Base-by-base conservation (phyloP, 495 filamentous ascomycete genomes). In the Choiromyces venosus region DNA sequence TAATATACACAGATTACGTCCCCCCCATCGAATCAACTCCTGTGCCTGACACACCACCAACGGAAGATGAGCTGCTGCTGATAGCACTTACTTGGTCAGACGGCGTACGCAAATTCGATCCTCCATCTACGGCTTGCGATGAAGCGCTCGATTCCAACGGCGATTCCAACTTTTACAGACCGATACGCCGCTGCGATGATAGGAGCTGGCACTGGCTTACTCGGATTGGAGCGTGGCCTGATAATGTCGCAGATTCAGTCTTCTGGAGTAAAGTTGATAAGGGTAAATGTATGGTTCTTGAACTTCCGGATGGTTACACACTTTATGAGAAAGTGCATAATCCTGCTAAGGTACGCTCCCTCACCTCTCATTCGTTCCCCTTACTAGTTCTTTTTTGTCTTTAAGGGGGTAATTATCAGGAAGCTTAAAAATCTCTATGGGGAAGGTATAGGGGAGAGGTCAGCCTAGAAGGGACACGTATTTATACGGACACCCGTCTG, bases 401-500 rank as follows among this genome's bases (percentile, higher is more conserved):
- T 16, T 16, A 7, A 12, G 25, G 52, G 2, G 52, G 10, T 61
- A 29, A 33, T 10, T 61, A n/a, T n/a, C 25, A 4, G 12, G 12
- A 33, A 14, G 25, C 33, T 33, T 18, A 33, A 56, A 12, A 29
- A 9, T 16, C 33, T n/a, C n/a, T 29, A 25, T 29, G n/a, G n/a
- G 52, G 25, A 33, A 12, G 25, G 2, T 18, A 33, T 18, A 33
- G 52, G 12, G 25, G 10, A 16, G 25, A 61, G 10, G 25, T 1
- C 25, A 33, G 1, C 2, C 25, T 7, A 33, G 0, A 21, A 52
- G 85, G 74, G 88, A 89, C 79, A 85, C 84, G 12, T 89, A 88
- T 77, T 83, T 90, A 3, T 90, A 89, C 73, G 88, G 88, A 18
- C 85, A 89, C 72, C 88, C 88, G 0, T 69, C 79, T 19, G 87